Evolutionary conservation across 257 asterid species (phyloP).

Genomic region (Sherardia arvensis): DNA sequence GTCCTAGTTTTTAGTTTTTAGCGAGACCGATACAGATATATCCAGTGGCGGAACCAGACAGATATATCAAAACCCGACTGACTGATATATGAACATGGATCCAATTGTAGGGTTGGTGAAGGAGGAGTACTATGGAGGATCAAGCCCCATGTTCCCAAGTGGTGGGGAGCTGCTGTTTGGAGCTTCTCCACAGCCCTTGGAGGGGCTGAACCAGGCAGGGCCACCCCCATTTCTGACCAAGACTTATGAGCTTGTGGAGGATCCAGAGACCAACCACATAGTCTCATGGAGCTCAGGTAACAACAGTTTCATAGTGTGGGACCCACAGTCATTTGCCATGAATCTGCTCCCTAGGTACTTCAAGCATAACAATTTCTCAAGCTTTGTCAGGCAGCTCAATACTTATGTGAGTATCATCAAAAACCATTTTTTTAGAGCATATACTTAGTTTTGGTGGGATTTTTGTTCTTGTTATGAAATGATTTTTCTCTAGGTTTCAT

Average conservation of each 20-base stretch:
- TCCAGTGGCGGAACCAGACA: neutral
- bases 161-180: conserved; percentile 5
- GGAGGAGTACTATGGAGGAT: conserved; percentile 24
- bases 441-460: neutral
- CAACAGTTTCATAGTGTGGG: conserved; percentile 75
- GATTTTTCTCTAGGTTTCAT: conserved; percentile 7
- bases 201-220: conserved; percentile 38
- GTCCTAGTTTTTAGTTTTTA: too few species aligned
- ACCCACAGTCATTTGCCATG: conserved; percentile 53
- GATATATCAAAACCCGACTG: neutral
- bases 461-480: neutral
- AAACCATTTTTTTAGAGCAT: neutral
- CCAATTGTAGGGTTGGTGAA: conserved; percentile 18
- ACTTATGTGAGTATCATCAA: conserved; percentile 49
- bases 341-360: conserved; percentile 68
- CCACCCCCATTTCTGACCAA: conserved; percentile 71
- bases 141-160: conserved; percentile 14
- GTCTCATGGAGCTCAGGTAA: conserved; percentile 72
- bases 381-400: conserved; percentile 77
- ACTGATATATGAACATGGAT: conserved; percentile 16
- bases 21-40: neutral
- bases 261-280: conserved; percentile 37
- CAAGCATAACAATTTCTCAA: conserved; percentile 76
- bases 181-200: conserved; percentile 50
- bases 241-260: conserved; percentile 71